Evolutionary conservation across 352 stramenopile species (phyloP), one percentile per base, ranked within the genome.

Genomic region (Globisporangium nagaii): DNA sequence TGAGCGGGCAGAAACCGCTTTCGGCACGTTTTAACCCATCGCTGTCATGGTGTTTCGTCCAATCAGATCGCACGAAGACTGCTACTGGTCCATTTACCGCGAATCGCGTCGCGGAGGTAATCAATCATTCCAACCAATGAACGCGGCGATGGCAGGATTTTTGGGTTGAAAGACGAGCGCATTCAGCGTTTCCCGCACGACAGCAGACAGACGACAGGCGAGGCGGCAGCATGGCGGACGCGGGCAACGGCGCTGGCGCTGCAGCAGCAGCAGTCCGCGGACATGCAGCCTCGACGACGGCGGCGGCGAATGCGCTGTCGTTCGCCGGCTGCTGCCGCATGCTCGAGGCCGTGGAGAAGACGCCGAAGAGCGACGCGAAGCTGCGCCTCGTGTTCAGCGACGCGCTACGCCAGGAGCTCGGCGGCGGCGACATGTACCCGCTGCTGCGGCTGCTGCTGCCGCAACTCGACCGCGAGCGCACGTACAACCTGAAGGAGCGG

Each of bases 401-500:
- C 25, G 66, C 68, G 41, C 62, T 94, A 44, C 79, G 75, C 28
- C 36, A 68, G 15, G 61, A 86, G 54, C 68, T 88, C 45, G 63
- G 70, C 36, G 70, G 55, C 32, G 65, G 68, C 41, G 76, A 90
- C 45, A 44, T 92, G 57, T 91, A 88, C 59, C 81, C 84, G 30
- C 63, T 94, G 8, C 63, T 94, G 49, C 74, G 82, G 2, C 67
- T 94, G 2, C 52, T 94, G 44, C 60, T 92, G 40, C 84, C 84
- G 4, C 82, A 91, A 45, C 66, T 94, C 46, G 84, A 94, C 62
- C 82, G 80, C 52, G 82, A 93, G 53, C 79, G 84, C 60, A 90
- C 76, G 43, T 94, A 93, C 63, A 93, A 90, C 62, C 66, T 94
- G 7, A 90, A 91, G 57, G 82, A 93, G 60, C 91, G 87, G 68